These are phyloP conservation scores for Xerocomus brunneocitrinus DNA, from an alignment of 768 basidiomycete species.

Conservation along the genomic window DNA sequence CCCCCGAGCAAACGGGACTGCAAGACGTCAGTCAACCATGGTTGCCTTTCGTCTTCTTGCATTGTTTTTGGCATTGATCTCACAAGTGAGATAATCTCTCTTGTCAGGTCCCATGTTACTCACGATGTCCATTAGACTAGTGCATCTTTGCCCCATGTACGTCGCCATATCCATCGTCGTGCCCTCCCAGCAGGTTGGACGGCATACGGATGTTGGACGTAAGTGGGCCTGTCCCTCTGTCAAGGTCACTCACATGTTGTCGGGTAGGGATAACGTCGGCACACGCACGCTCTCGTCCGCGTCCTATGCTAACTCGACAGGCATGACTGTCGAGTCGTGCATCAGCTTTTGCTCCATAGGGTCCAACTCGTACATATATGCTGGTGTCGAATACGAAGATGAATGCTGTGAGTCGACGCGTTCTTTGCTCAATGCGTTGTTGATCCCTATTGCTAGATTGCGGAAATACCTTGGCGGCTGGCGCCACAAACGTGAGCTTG, in stretches of 20 bases:
- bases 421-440: not conserved
- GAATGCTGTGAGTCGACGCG: conserved; percentile 52
- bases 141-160: conserved; percentile 4
- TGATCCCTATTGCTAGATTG: conserved; percentile 45
- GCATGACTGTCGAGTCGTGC: conserved; percentile 61
- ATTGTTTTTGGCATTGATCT: not conserved
- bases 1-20: not conserved
- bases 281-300: conserved; percentile 54
- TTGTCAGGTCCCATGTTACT: not conserved
- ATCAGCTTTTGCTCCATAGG: conserved; percentile 39
- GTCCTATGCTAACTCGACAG: conserved; percentile 39
- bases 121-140: conserved; percentile 5
- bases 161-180: conserved; percentile 10
- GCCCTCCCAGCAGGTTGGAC: conserved; percentile 53
- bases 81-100: conserved; percentile 5
- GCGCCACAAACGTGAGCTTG: conserved; percentile 39
- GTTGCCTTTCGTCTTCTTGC: not conserved
- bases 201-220: conserved; percentile 61
- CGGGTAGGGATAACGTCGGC: conserved; percentile 49
- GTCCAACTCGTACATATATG: conserved; percentile 46
- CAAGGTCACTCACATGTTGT: not conserved
- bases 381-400: conserved; percentile 64
- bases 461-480: conserved; percentile 48
- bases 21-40: conserved; percentile 9
- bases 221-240: conserved; percentile 7